Evolutionary conservation across 768 basidiomycete species (phyloP).

Genomic region (Phylloporus scabripes): DNA sequence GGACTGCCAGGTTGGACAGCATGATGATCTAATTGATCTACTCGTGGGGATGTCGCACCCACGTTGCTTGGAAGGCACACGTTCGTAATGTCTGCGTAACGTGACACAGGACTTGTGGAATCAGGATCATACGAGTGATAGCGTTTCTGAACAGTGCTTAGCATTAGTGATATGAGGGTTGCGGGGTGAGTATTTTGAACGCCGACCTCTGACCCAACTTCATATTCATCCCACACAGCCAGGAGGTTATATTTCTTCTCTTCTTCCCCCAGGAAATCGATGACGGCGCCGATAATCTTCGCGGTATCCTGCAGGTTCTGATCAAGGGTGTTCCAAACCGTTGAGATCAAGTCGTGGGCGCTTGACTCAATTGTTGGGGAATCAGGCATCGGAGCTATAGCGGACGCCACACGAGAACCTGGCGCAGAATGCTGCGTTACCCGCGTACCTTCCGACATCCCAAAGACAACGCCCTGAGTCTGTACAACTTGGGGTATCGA

Average conservation of each 20-base stretch:
- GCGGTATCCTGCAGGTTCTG: constrained; percentile 65
- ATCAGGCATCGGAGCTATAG: constrained; percentile 70
- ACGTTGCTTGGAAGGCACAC: constrained; percentile 83
- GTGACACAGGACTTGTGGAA: constrained; percentile 31
- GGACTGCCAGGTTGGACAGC: constrained; percentile 49
- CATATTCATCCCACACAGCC: constrained; percentile 76
- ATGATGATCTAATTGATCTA: constrained; percentile 66
- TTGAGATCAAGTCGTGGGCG: constrained; percentile 81
- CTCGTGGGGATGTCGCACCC: constrained; percentile 59
- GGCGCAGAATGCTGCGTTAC: not conserved
- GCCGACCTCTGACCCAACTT: constrained; percentile 67
- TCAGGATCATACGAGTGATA: constrained; percentile 78
- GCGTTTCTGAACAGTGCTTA: constrained; percentile 52
- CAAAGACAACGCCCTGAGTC: not conserved
- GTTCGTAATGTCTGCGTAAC: constrained; percentile 62
- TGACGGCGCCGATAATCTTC: constrained; percentile 62
- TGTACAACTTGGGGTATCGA: not conserved
- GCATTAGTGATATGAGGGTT: constrained; percentile 1
- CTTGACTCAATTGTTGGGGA: constrained; percentile 73
- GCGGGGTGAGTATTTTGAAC: constrained; percentile 14
- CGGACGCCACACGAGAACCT: constrained; percentile 36
- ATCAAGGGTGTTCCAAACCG: constrained; percentile 74
- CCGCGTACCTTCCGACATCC: not conserved
- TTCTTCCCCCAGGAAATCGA: constrained; percentile 76
- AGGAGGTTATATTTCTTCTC: constrained; percentile 79